Evolutionary conservation across 305 asterid species (phyloP).

Genomic region (Solanum hybrid): DNA sequence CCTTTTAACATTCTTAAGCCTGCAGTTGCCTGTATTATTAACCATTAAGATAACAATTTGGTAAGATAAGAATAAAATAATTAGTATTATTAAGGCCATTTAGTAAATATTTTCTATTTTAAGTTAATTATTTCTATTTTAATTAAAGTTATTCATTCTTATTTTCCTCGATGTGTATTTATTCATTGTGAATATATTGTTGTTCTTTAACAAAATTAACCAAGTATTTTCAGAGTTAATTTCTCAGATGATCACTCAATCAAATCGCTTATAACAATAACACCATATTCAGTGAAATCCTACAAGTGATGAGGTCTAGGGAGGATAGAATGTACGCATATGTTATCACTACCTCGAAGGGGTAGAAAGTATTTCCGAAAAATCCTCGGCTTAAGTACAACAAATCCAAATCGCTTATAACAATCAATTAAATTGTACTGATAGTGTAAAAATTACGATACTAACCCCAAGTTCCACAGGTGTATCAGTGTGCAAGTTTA

Average conservation of each 20-base stretch:
- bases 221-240: neutral
- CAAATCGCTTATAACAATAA: neutral
- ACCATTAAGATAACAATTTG: neutral
- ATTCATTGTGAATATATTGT: neutral
- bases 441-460: neutral
- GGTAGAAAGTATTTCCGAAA: too few species aligned
- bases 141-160: neutral
- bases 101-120: neutral
- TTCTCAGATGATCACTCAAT: neutral
- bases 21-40: conserved; percentile 64
- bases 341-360: accelerated
- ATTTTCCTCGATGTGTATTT: neutral
- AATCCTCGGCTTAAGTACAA: accelerated
- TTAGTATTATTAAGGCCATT: neutral
- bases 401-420: neutral
- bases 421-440: neutral
- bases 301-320: too few species aligned
- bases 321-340: neutral
- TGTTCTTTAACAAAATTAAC: neutral
- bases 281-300: neutral
- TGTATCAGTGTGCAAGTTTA: conserved; percentile 35
- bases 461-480: conserved; percentile 48
- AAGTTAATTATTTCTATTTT: neutral
- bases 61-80: neutral
- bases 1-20: conserved; percentile 72